phyloP scores from a whole-genome alignment of 2,329 filamentous ascomycete genomes.

The Podosphaera fusca region DNA sequence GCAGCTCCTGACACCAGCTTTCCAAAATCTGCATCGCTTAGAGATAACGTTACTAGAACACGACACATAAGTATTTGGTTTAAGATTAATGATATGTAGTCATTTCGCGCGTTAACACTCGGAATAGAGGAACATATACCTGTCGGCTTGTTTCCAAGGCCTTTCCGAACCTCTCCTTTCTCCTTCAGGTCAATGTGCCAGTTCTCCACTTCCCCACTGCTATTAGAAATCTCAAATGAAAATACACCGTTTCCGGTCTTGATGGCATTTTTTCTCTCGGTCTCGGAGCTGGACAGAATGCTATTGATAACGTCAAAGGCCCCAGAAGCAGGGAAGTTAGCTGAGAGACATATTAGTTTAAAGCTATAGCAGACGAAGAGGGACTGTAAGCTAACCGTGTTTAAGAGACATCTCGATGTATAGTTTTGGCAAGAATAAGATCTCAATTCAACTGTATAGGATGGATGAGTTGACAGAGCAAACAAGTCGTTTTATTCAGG shows the following conservation, averaged over 20 bases:
- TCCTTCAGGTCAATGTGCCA: constrained; percentile 96
- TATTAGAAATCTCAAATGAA: constrained; percentile 82
- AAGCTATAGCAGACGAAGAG: background rate
- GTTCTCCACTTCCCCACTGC: constrained; percentile 50
- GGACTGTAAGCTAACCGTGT: background rate
- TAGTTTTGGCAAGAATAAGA: background rate
- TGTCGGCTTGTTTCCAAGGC: constrained; percentile 57
- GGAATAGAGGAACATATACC: constrained; percentile 27
- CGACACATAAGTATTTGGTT: constrained; percentile 1
- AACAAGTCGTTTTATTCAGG: background rate
- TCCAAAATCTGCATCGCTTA: constrained; percentile 71
- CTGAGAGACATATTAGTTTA: constrained; percentile 19
- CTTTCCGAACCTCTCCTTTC: constrained; percentile 59
- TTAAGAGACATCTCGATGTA: background rate
- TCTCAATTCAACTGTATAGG: background rate
- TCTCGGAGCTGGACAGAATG: constrained; percentile 42
- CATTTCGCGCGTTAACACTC: no score
- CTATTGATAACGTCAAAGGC: constrained; percentile 76
- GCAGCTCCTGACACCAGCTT: constrained; percentile 68
- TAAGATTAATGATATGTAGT: no score
- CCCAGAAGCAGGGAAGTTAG: constrained; percentile 67
- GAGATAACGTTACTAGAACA: constrained; percentile 52
- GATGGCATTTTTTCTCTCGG: constrained; percentile 66
- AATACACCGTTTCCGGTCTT: constrained; percentile 76
- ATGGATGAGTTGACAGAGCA: background rate